A percentile compares a stretch with the other conserved stretches of the same genome.
Conservation (phyloP, 2,329 filamentous ascomycete species). For the Cadophora luteo-olivacea region DNA sequence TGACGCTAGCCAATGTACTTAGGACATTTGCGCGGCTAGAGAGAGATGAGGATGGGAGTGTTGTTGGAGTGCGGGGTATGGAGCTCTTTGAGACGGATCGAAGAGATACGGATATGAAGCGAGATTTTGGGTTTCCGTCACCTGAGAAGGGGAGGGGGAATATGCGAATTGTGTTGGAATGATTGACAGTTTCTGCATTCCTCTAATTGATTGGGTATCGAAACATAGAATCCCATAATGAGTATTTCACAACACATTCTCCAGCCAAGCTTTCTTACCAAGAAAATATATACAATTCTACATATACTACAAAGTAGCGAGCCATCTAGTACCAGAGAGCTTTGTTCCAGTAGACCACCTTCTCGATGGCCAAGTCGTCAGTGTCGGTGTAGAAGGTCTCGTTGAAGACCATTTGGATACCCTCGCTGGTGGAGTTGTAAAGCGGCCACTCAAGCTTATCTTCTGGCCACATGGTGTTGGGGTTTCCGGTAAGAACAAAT, state of each 20-base stretch:
- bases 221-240: too few relatives aligned
- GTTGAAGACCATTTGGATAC: too few relatives aligned
- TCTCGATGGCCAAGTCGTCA: background rate
- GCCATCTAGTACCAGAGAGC: background rate
- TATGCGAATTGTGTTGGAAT: conserved; percentile 24
- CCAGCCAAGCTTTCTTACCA: too few relatives aligned
- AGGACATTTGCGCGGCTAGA: conserved; percentile 26
- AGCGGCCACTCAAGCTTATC: too few relatives aligned
- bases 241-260: too few relatives aligned
- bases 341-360: background rate
- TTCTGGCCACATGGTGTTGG: too few relatives aligned
- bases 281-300: background rate
- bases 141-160: conserved; percentile 28
- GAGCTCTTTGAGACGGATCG: conserved; percentile 30
- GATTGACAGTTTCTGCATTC: background rate
- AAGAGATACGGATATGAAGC: conserved; percentile 28
- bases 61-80: conserved; percentile 22
- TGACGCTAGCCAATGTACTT: conserved; percentile 22
- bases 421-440: too few relatives aligned
- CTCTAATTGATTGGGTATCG: too few relatives aligned
- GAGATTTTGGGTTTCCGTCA: conserved; percentile 25
- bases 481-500: too few relatives aligned
- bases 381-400: too few relatives aligned
- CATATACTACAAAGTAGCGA: background rate
- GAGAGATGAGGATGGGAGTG: conserved; percentile 20